Evolutionary conservation across 768 basidiomycete species (phyloP), one percentile per base, ranked within the genome.

Genomic region (Auricularia cornea): DNA sequence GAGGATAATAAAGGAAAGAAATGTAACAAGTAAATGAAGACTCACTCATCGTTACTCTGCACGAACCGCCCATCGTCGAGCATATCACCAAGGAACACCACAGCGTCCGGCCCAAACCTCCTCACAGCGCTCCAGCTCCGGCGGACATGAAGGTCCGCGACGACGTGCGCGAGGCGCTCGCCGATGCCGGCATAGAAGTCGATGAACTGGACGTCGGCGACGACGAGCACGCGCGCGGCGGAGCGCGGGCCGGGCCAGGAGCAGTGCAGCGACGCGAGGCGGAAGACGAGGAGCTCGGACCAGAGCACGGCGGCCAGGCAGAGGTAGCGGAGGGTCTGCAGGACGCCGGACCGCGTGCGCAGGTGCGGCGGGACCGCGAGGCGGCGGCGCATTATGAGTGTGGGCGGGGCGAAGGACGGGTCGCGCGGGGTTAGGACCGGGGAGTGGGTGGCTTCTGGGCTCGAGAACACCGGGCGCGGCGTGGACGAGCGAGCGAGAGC

Each of bases 41-140:
- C 90, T 73, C 71, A 94, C 95, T 94, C 87, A 52, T 73, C 73
- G 59, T 83, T 80, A 3, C 81, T 72, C 81, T 89, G 89, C 26
- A 77, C 77, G 30, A 81, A 77, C 61, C 92, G 79, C 1, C 92
- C 94, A 61, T 83, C 85, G 68, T 96, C 93, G 84, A 96, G 84
- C 91, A 96, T 90, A 72, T 97, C 94, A 40, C 95, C 95, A 26
- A 94, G 78, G 66, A 96, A 89, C 2, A 97, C 76, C 4, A 96
- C 83, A 16, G 77, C 82, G 71, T 96, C 84, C 6, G 94, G 10
- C 4, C 29, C 76, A 61, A 83, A 78, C 5, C 77, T 74, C 60
- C 83, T 77, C 3, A 85, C 85, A 8, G 81, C 85, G 62, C 81
- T 80, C 94, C 94, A 97, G 69, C 81, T 88, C 75, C 93, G 95